Percentiles rank a stretch among this genome's conserved stretches.
Conservation (phyloP, 177 flowering plant genomes). For the Vitis hybrid region DNA sequence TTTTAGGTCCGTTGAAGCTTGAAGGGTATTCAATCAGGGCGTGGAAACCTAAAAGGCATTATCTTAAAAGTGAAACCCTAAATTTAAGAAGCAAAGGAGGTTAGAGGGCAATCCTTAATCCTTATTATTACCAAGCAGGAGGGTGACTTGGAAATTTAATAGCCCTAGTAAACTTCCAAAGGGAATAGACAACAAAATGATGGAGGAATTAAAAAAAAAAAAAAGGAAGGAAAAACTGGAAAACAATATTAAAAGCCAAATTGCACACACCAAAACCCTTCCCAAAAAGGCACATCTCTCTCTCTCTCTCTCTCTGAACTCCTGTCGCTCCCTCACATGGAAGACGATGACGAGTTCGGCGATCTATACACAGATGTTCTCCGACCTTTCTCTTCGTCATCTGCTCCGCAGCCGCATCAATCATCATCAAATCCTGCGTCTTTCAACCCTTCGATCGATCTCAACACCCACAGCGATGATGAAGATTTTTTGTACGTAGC, state of each 20-base stretch:
- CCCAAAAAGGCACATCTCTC: conserved; percentile 1
- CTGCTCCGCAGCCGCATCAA: conserved; percentile 21
- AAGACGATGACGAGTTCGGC: conserved; percentile 96
- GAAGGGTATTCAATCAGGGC: no score
- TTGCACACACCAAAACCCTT: conserved; percentile 28
- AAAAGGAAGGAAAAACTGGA: no score
- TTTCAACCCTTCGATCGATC: conserved; percentile 51
- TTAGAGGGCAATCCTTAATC: no score
- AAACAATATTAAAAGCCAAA: neutral
- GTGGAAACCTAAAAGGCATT: no score
- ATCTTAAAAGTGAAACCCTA: no score
- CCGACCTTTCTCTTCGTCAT: conserved; percentile 35
- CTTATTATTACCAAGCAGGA: no score
- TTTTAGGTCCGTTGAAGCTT: no score
- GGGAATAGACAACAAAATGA: no score
- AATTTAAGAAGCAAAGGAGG: no score
- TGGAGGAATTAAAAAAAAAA: no score
- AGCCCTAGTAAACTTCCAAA: no score
- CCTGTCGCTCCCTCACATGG: conserved; percentile 38
- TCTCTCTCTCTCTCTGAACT: neutral
- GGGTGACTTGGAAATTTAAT: no score
- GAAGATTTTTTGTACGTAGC: conserved; percentile 30
- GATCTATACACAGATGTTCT: conserved; percentile 96
- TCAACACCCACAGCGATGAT: conserved; percentile 36
- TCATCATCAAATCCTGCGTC: conserved; percentile 13